These are phyloP conservation scores for Chaetoceros tenuissimus DNA, from an alignment of 108 stramenopile species.

Conservation along the genomic window DNA sequence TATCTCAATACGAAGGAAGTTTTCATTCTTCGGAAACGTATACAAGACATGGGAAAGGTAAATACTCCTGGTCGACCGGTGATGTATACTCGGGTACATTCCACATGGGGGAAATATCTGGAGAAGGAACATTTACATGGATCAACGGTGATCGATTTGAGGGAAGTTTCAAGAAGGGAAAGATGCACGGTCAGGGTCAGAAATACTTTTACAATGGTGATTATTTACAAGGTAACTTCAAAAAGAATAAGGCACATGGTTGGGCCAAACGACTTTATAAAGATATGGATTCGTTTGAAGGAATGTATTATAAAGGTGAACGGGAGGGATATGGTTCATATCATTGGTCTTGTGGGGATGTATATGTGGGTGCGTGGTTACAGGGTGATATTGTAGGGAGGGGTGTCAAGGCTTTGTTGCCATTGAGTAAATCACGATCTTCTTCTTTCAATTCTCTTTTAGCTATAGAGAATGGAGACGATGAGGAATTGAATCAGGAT, in stretches of 20 bases:
- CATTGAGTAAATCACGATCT: too few relatives aligned
- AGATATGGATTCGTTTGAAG: too few relatives aligned
- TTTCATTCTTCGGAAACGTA: neutral
- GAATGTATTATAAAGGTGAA: too few relatives aligned
- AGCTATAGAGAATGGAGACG: too few relatives aligned
- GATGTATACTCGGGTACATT: neutral
- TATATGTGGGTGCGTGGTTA: neutral
- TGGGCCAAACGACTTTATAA: too few relatives aligned
- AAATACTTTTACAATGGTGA: neutral
- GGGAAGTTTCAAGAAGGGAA: neutral
- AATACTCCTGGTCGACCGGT: neutral
- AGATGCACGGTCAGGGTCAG: neutral
- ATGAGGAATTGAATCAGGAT: too few relatives aligned
- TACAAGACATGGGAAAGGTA: neutral
- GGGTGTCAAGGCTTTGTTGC: neutral
- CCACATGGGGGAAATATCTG: neutral
- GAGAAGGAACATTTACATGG: neutral
- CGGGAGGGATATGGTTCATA: neutral
- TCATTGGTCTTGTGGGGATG: neutral
- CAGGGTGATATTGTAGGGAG: neutral
- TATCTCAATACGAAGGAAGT: neutral
- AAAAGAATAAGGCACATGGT: too few relatives aligned
- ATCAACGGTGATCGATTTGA: neutral
- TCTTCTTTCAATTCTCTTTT: too few relatives aligned
- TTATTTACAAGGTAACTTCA: too few relatives aligned